Base-by-base conservation (phyloP, 306 rosid species). In the Sesbania bispinosa region DNA sequence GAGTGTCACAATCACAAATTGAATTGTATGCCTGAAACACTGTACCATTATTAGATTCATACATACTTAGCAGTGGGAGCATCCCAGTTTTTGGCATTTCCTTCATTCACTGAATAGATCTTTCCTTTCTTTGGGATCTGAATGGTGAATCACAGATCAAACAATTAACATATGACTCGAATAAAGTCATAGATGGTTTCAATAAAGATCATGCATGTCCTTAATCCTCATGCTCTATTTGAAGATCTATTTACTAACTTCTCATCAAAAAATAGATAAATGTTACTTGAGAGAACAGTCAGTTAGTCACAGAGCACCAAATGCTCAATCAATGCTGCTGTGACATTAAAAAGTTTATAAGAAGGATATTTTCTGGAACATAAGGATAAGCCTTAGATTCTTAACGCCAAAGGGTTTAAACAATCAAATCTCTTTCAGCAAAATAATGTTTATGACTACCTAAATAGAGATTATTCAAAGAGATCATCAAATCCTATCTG, bases 1-100 rank as follows among this genome's bases (percentile, higher is more conserved):
- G 41, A 35, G 29, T 8, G 73, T 73, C 47, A 76, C 38, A 59
- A 45, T 73, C 47, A 76, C 38, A 59, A 45, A 65, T 45, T 39
- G n/a, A 41, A 8, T 20, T 11, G 9, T 2, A 18, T 4, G 11
- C 60, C 43, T 11, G 39, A 27, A 46, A 52, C 21, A 20, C 61
- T 55, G 70, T 1, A 14, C 7, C 21, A 8, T 27, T 53, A 74
- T 45, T 36, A 43, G 71, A 41, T 43, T 39, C 45, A 29, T 63
- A 73, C 77, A 54, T 80, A 90, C 92, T 83, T 84, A 58, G 87
- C 57, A 0, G 92, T 90, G 6, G 96, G 90, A 58, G 74, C 83
- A 73, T 90, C 96, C 96, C 96, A 90, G 61, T 90, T 88, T 83
- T 88, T 88, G 6, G 94, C 94, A 72, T 90, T 90, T 82, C 96